phyloP scores from a whole-genome alignment of 176 grass and related monocot species.

The Echinochloa phyllopogon region DNA sequence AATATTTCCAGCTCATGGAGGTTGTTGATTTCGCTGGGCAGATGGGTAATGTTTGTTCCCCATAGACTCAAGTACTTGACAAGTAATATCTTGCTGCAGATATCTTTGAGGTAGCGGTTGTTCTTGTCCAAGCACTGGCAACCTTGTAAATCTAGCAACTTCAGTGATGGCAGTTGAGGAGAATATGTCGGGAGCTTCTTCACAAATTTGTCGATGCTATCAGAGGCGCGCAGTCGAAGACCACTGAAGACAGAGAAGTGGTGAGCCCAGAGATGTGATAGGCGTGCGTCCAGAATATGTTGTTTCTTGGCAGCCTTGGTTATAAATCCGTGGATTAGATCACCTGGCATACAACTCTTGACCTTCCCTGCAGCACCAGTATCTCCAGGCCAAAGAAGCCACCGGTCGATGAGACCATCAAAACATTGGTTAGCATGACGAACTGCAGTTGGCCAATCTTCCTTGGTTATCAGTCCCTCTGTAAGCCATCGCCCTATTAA shows the following conservation, averaged over 20 bases:
- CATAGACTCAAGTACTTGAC: background rate
- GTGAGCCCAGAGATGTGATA: conserved; percentile 25
- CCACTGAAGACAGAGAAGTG: conserved; percentile 39
- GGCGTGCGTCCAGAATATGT: conserved; percentile 14
- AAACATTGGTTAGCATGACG: background rate
- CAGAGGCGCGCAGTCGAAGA: background rate
- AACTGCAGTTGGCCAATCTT: conserved; percentile 17
- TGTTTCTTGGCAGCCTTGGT: conserved; percentile 10
- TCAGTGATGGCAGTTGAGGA: background rate
- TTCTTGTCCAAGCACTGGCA: background rate
- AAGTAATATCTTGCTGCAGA: background rate
- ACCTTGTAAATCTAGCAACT: background rate
- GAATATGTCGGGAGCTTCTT: background rate
- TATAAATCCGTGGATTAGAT: conserved; percentile 1
- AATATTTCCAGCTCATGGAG: background rate
- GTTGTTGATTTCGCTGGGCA: background rate
- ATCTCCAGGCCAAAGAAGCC: background rate
- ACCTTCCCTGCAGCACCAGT: background rate
- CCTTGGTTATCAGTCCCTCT: background rate
- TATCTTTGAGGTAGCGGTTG: background rate
- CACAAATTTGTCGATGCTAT: background rate
- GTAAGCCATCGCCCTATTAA: conserved; percentile 4
- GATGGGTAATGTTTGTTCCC: background rate
- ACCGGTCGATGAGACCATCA: background rate
- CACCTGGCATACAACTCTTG: conserved; percentile 13